Evolutionary conservation across 116 monocot genomes (phyloP), one percentile per base, ranked within the genome.

Genomic region (Zostera marina): DNA sequence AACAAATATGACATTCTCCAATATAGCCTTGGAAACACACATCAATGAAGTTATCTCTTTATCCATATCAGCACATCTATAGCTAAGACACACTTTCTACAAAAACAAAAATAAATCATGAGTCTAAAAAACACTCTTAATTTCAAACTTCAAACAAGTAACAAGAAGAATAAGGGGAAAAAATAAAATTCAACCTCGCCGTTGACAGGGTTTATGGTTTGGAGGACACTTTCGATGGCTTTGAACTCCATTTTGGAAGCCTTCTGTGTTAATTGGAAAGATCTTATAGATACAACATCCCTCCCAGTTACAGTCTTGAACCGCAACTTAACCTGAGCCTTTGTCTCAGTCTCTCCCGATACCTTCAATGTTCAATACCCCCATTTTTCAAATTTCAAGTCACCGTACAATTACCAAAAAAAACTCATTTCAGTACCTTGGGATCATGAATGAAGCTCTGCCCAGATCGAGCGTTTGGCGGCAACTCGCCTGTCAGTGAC

Each of bases 171-270:
- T 16, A 21, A 22, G 11, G 14, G 32, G 13, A 25, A 11, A 2
- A n/a, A 5, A 22, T 43, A 13, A 57, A 5, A 57, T 1, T 16
- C 52, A 42, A 87, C 92, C 81, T 93, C 93, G 17, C 88, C 94
- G 10, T 79, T 82, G 63, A 84, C 76, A 2, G 94, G 94, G 48
- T 85, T 94, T 63, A 94, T 94, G 14, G 94, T 94, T 76, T 94
- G 94, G 19, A 94, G 80, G 14, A 94, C 94, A 52, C 94, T 94
- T 69, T 94, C 94, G 24, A 94, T 79, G 49, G 94, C 94, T 70
- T 94, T 94, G 70, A 88, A 94, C 82, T 94, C 94, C 94, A 94
- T 79, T 68, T 88, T 94, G 9, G 94, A 94, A 3, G 88, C 85
- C 75, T 94, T 94, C 69, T 94, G 94, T 0, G 94, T 88, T 52